Evolutionary conservation across 2,329 filamentous ascomycete species (phyloP).

Genomic region (Xylariaceae sp.): DNA sequence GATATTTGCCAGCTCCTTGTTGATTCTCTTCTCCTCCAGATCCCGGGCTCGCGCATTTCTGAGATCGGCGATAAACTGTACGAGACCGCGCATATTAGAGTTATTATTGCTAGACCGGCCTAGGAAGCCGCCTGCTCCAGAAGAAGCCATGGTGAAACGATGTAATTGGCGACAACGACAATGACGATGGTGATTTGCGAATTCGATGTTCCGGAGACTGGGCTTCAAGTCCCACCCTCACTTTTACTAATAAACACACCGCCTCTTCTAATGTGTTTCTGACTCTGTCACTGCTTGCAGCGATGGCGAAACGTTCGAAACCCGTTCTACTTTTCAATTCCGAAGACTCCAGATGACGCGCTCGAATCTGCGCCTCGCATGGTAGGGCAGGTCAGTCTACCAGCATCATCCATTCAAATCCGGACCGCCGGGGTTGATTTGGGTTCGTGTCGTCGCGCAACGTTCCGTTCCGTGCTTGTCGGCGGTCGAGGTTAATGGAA

Average conservation of each 20-base stretch:
- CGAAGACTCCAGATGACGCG: slow-evolving; percentile 27
- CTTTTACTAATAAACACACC: slow-evolving; percentile 17
- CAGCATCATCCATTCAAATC: slow-evolving; percentile 28
- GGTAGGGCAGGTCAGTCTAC: slow-evolving; percentile 29
- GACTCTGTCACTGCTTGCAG: slow-evolving; percentile 3
- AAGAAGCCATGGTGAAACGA: slow-evolving; percentile 46
- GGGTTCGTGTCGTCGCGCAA: slow-evolving; percentile 4
- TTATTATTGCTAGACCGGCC: slow-evolving; percentile 61
- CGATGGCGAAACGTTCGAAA: slow-evolving; percentile 1
- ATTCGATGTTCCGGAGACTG: slow-evolving; percentile 20
- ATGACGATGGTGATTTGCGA: background rate
- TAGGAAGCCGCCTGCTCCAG: slow-evolving; percentile 53
- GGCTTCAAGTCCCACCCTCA: slow-evolving; percentile 21
- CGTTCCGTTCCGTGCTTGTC: background rate
- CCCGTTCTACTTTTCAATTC: slow-evolving; percentile 17
- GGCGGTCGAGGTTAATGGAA: no score
- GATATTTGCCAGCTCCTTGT: slow-evolving; percentile 98
- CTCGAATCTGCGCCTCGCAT: slow-evolving; percentile 31
- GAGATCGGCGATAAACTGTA: slow-evolving; percentile 97
- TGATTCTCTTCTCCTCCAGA: slow-evolving; percentile 97
- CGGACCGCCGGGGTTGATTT: slow-evolving; percentile 11
- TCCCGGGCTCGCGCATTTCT: slow-evolving; percentile 92
- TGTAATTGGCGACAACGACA: slow-evolving; percentile 11
- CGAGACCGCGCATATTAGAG: slow-evolving; percentile 73
- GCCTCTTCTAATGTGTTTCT: slow-evolving; percentile 13